These are phyloP conservation scores for Leccinum colubrinum DNA, from an alignment of 1,284 basidiomycete genomes.

Conservation along the genomic window DNA sequence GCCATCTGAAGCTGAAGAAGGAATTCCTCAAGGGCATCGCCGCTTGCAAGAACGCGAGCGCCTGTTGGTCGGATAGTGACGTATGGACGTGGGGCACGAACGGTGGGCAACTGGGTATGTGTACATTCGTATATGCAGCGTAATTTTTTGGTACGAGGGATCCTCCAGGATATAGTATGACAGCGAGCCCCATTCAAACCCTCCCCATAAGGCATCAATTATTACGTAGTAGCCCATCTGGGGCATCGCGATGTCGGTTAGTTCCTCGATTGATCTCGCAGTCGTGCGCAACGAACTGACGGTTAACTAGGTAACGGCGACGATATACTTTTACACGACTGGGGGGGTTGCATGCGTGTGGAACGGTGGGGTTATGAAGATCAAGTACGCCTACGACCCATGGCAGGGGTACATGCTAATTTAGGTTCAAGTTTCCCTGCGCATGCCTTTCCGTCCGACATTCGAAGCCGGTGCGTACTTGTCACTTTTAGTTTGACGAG, in stretches of 20 bases:
- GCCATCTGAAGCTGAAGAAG: slow-evolving; percentile 65
- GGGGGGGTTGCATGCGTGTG: slow-evolving; percentile 84
- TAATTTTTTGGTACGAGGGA: neutral
- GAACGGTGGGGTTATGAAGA: slow-evolving; percentile 74
- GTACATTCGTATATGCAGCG: neutral
- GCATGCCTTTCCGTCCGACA: slow-evolving; percentile 69
- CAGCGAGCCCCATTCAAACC: slow-evolving; percentile 76
- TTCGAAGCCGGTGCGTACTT: slow-evolving; percentile 25
- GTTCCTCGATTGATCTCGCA: slow-evolving; percentile 26
- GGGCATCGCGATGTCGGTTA: slow-evolving; percentile 69
- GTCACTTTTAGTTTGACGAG: no score
- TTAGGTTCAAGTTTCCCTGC: slow-evolving; percentile 55
- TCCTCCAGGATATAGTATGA: slow-evolving; percentile 68
- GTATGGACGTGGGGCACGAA: slow-evolving; percentile 98
- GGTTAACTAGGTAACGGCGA: slow-evolving; percentile 67
- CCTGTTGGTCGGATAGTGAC: slow-evolving; percentile 85
- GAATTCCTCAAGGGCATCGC: slow-evolving; percentile 82
- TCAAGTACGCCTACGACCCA: slow-evolving; percentile 52
- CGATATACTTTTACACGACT: slow-evolving; percentile 74
- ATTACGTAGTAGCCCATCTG: slow-evolving; percentile 64
- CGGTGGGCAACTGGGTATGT: slow-evolving; percentile 84
- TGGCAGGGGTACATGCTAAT: slow-evolving; percentile 13
- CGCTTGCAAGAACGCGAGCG: slow-evolving; percentile 86
- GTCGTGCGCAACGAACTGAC: slow-evolving; percentile 5
- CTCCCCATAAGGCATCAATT: slow-evolving; percentile 84